These are phyloP conservation scores for Mortierella sp. DNA, from an alignment of 371 early-diverging fungal species.

Conservation along the genomic window DNA sequence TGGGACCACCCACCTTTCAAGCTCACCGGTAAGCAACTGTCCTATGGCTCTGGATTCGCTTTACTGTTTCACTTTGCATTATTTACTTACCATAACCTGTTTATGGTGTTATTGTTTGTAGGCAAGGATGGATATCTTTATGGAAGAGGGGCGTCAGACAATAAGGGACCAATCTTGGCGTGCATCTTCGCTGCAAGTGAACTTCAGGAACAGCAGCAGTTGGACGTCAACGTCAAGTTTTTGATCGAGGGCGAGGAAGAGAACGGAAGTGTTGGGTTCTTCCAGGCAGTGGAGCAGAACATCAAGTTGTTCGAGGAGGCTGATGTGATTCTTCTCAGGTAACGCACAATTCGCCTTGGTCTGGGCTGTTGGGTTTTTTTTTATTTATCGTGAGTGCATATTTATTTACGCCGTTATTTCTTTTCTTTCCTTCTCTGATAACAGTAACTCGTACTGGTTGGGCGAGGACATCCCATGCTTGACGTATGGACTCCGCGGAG, in stretches of 20 bases:
- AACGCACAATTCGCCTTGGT: slow-evolving; percentile 1
- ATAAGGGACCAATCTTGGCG: slow-evolving; percentile 88
- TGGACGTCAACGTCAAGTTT: slow-evolving; percentile 82
- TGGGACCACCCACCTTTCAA: slow-evolving; percentile 73
- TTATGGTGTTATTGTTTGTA: neutral
- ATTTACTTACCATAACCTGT: neutral
- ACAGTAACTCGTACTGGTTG: slow-evolving; percentile 85
- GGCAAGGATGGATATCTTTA: slow-evolving; percentile 83
- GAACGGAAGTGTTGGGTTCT: slow-evolving; percentile 79
- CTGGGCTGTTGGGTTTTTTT: neutral
- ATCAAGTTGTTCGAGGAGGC: slow-evolving; percentile 73
- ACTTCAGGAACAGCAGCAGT: slow-evolving; percentile 67
- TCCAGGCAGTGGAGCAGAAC: slow-evolving; percentile 70
- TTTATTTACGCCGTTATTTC: neutral
- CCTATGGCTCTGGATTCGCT: neutral
- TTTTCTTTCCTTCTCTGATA: neutral
- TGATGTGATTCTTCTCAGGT: slow-evolving; percentile 81
- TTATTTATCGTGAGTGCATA: neutral
- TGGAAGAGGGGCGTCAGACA: slow-evolving; percentile 85
- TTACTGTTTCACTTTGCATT: neutral
- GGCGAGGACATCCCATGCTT: slow-evolving; percentile 95
- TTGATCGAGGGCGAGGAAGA: slow-evolving; percentile 92
- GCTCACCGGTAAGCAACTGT: slow-evolving; percentile 57
- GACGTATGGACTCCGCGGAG: slow-evolving; percentile 96
- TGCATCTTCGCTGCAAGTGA: slow-evolving; percentile 84